phyloP scores from a whole-genome alignment of 2,329 filamentous ascomycete species.

The Sporothrix euskadiensis region DNA sequence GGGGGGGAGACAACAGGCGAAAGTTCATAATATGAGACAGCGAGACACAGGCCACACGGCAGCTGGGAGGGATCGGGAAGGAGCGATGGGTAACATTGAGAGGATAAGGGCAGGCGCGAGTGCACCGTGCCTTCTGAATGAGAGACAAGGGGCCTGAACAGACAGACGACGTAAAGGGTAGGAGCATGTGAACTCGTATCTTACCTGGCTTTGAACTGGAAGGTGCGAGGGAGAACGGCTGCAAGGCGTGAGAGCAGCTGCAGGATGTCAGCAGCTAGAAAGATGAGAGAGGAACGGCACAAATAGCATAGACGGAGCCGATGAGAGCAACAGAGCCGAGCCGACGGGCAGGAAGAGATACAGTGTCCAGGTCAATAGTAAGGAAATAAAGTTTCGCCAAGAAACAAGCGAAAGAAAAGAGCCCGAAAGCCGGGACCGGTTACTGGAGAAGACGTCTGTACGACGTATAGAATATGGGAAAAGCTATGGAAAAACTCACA shows the following conservation, averaged over 20 bases:
- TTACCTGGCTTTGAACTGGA: background rate
- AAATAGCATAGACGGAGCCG: background rate
- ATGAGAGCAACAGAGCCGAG: background rate
- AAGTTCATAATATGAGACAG: background rate
- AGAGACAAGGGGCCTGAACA: background rate
- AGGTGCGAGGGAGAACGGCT: background rate
- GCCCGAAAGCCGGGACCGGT: background rate
- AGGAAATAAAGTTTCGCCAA: background rate
- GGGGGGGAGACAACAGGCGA: background rate
- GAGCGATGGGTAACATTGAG: background rate
- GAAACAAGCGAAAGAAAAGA: background rate
- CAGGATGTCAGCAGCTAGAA: background rate
- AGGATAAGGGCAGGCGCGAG: background rate
- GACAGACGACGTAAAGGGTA: background rate
- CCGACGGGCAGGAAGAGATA: background rate
- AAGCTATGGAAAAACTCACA: background rate
- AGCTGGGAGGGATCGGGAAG: background rate
- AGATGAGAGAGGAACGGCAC: background rate
- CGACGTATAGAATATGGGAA: background rate
- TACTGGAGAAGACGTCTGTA: background rate
- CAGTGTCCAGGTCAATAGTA: background rate
- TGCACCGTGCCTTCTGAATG: background rate
- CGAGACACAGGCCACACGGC: background rate
- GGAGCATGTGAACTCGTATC: background rate
- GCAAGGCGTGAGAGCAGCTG: background rate